phyloP scores from a whole-genome alignment of 2,329 filamentous ascomycete genomes.

The Fusarium beomiforme region DNA sequence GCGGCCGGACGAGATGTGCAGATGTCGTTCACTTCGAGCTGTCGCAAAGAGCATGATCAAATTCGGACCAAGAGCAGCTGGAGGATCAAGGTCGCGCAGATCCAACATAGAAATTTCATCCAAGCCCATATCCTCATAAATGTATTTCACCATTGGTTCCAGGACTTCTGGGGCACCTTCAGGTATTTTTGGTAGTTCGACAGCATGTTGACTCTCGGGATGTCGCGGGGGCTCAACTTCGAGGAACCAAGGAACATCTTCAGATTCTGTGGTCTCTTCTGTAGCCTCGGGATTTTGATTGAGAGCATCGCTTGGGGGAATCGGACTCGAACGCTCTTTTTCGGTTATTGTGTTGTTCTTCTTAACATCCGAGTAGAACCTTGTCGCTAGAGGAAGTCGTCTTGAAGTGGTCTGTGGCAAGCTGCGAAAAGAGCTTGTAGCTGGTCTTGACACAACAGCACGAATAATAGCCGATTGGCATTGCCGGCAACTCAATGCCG shows the following conservation, averaged over 20 bases:
- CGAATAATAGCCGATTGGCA: conserved; percentile 46
- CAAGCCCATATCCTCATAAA: conserved; percentile 86
- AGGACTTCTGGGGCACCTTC: conserved; percentile 76
- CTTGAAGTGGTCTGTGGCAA: conserved; percentile 35
- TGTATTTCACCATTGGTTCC: conserved; percentile 76
- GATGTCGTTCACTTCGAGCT: conserved; percentile 89
- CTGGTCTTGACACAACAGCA: conserved; percentile 41
- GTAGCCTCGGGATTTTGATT: conserved; percentile 47
- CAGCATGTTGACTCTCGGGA: conserved; percentile 58
- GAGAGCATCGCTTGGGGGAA: conserved; percentile 25
- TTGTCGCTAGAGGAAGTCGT: conserved; percentile 33
- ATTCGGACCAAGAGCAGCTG: conserved; percentile 86
- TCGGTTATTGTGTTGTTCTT: conserved; percentile 12
- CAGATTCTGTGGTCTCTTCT: conserved; percentile 45
- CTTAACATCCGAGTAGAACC: conserved; percentile 38
- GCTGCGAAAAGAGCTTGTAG: conserved; percentile 35
- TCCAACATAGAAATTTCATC: conserved; percentile 85
- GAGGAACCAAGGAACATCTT: conserved; percentile 82
- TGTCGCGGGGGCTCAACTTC: conserved; percentile 72
- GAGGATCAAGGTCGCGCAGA: conserved; percentile 83
- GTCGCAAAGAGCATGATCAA: conserved; percentile 94
- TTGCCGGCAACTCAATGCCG: conserved; percentile 45
- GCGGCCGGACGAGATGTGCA: conserved; percentile 91
- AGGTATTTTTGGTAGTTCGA: conserved; percentile 66
- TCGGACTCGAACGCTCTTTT: conserved; percentile 14